These are phyloP conservation scores for Alternaria sp. DNA, from an alignment of 2,329 filamentous ascomycete species.

Conservation along the genomic window DNA sequence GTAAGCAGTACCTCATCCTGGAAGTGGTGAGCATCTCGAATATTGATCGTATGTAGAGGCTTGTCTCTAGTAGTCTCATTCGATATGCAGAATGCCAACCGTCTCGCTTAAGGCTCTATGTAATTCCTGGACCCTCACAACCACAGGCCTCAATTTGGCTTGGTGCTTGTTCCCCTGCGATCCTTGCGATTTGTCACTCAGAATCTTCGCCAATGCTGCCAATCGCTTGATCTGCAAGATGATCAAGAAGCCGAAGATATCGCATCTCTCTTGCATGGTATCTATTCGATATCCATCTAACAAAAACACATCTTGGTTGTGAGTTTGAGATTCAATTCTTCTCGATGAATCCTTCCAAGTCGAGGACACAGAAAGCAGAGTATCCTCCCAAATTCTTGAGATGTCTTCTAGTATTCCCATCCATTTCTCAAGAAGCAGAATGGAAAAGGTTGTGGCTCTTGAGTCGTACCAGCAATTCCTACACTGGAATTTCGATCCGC, in stretches of 20 bases:
- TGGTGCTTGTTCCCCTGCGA: not conserved
- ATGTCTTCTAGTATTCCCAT: not conserved
- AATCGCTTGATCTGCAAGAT: not conserved
- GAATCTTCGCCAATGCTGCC: not conserved
- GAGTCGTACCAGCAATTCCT: not conserved
- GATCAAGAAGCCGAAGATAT: not conserved
- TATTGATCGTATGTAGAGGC: not conserved
- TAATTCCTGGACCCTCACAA: not conserved
- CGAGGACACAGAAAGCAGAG: not conserved
- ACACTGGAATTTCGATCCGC: not conserved
- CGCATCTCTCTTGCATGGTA: not conserved
- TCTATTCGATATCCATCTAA: conserved; percentile 1
- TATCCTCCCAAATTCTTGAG: not conserved
- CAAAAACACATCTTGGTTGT: not conserved
- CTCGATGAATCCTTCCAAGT: not conserved
- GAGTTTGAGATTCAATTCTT: not conserved
- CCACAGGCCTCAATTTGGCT: not conserved
- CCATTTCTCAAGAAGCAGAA: not conserved
- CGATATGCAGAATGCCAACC: not conserved
- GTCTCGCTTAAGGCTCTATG: not conserved
- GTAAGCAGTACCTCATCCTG: not conserved
- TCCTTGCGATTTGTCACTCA: not conserved
- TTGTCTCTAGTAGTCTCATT: not conserved
- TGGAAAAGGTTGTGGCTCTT: conserved; percentile 2
- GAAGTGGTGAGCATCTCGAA: not conserved